Conservation (phyloP, 2,329 filamentous ascomycete genomes). For the Lecanosticta acicola region DNA sequence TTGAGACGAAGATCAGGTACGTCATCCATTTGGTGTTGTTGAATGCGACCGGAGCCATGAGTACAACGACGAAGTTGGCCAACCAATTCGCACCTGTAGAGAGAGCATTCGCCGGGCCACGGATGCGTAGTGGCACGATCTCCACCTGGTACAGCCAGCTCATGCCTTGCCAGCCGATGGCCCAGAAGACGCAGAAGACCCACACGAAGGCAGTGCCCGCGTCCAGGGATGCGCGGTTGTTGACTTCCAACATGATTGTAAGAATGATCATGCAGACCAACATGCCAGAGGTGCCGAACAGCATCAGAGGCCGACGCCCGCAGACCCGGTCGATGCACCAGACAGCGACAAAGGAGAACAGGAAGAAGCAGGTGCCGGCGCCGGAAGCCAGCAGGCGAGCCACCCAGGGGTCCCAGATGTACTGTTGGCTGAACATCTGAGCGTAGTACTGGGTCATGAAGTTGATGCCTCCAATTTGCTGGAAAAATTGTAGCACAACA, state of each 20-base stretch:
- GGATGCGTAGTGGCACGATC: slow-evolving; percentile 55
- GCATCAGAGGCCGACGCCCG: slow-evolving; percentile 28
- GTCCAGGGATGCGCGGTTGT: slow-evolving; percentile 36
- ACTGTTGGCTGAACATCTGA: slow-evolving; percentile 5
- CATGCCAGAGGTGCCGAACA: slow-evolving; percentile 41
- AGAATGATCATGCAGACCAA: slow-evolving; percentile 61
- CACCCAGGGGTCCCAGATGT: slow-evolving; percentile 21
- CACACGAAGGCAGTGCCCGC: slow-evolving; percentile 53
- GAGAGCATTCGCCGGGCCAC: slow-evolving; percentile 59
- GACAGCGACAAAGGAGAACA: slow-evolving; percentile 47
- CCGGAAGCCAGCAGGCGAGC: slow-evolving; percentile 31
- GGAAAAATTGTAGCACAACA: slow-evolving; percentile 34
- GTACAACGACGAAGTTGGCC: slow-evolving; percentile 57
- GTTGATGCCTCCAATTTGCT: slow-evolving; percentile 34
- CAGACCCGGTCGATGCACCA: slow-evolving; percentile 37
- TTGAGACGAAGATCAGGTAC: slow-evolving; percentile 68
- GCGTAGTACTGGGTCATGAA: slow-evolving; percentile 39
- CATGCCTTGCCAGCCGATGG: slow-evolving; percentile 55
- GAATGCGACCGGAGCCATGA: slow-evolving; percentile 56
- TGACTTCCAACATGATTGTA: slow-evolving; percentile 35
- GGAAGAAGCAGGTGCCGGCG: slow-evolving; percentile 43
- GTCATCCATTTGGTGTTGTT: slow-evolving; percentile 51
- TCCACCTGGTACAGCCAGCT: slow-evolving; percentile 60
- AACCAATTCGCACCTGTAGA: slow-evolving; percentile 58
- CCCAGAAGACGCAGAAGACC: slow-evolving; percentile 57